A percentile compares a stretch with the other conserved stretches of the same genome.
Evolutionary conservation across 2,329 filamentous ascomycete species (phyloP).

Genomic region (Coniosporium uncinatum): DNA sequence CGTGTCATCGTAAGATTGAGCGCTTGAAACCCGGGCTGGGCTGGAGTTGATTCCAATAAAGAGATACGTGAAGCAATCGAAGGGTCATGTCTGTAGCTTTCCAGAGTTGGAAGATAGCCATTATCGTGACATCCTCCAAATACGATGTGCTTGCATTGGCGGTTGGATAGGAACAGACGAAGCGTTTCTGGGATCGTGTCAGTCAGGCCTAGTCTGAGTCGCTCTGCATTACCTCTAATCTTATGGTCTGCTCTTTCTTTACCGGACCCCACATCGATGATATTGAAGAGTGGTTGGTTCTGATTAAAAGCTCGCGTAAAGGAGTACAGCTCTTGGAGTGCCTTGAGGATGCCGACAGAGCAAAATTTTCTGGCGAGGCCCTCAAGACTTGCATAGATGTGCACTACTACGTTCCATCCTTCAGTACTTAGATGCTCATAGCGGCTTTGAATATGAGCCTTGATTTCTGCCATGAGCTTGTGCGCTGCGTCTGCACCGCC

Average conservation of each 20-base stretch:
- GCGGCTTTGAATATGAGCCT: constrained; percentile 29
- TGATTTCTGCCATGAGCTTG: constrained; percentile 31
- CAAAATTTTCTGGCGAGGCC: constrained; percentile 35
- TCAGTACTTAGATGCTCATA: constrained; percentile 28
- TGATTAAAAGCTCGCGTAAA: constrained; percentile 37
- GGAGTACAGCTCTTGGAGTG: constrained; percentile 27
- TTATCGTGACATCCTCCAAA: constrained; percentile 41
- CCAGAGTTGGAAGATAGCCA: constrained; percentile 37
- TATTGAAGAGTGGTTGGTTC: constrained; percentile 37
- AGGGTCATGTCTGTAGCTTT: constrained; percentile 35
- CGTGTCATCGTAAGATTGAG: constrained; percentile 31
- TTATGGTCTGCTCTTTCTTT: constrained; percentile 42
- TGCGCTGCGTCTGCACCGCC: constrained; percentile 41
- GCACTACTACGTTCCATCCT: constrained; percentile 37
- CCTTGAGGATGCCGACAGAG: constrained; percentile 30
- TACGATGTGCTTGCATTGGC: constrained; percentile 39
- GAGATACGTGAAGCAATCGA: constrained; percentile 30
- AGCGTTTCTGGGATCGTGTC: constrained; percentile 28
- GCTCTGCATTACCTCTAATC: constrained; percentile 26
- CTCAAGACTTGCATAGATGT: constrained; percentile 39
- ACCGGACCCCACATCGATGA: constrained; percentile 39
- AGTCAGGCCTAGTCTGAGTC: background rate
- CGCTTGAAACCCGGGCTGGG: constrained; percentile 30
- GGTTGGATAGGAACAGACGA: constrained; percentile 36
- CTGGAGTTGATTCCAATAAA: constrained; percentile 35